phyloP scores from a whole-genome alignment of 768 basidiomycete species.

The Psilocybe azurescens region DNA sequence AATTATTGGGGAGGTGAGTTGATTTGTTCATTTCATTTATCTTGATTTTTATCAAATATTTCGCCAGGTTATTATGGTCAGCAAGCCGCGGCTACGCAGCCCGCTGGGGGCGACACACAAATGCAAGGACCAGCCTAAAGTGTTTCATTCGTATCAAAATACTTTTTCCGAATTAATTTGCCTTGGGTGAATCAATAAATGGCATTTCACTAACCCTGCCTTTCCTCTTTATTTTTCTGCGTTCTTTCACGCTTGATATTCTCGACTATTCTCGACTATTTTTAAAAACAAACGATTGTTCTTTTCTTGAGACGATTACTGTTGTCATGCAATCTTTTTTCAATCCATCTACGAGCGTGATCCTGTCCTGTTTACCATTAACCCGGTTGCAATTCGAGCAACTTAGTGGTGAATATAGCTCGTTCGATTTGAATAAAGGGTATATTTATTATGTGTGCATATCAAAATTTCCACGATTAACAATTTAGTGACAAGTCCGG shows the following conservation, averaged over 20 bases:
- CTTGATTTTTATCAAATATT: constrained; percentile 18
- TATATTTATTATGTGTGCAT: constrained; percentile 34
- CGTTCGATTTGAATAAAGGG: constrained; percentile 24
- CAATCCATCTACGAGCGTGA: too few species aligned
- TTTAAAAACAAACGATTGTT: background rate
- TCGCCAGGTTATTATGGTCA: constrained; percentile 80
- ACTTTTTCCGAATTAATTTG: constrained; percentile 12
- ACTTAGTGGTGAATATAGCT: background rate
- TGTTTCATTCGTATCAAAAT: constrained; percentile 19
- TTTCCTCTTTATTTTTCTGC: constrained; percentile 20
- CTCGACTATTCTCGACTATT: constrained; percentile 11
- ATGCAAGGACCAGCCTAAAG: constrained; percentile 55
- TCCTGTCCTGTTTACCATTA: too few species aligned
- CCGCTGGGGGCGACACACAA: constrained; percentile 59
- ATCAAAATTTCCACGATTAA: background rate
- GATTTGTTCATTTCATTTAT: background rate
- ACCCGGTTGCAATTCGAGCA: too few species aligned
- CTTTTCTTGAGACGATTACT: constrained; percentile 10
- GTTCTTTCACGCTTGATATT: constrained; percentile 5
- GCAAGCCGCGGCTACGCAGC: constrained; percentile 61
- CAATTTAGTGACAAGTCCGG: background rate
- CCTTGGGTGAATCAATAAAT: constrained; percentile 20
- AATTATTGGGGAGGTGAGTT: constrained; percentile 85
- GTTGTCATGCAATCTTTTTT: too few species aligned
- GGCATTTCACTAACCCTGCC: constrained; percentile 11